phyloP scores from a whole-genome alignment of 1,284 basidiomycete species.

The Laetiporus sulphureus region DNA sequence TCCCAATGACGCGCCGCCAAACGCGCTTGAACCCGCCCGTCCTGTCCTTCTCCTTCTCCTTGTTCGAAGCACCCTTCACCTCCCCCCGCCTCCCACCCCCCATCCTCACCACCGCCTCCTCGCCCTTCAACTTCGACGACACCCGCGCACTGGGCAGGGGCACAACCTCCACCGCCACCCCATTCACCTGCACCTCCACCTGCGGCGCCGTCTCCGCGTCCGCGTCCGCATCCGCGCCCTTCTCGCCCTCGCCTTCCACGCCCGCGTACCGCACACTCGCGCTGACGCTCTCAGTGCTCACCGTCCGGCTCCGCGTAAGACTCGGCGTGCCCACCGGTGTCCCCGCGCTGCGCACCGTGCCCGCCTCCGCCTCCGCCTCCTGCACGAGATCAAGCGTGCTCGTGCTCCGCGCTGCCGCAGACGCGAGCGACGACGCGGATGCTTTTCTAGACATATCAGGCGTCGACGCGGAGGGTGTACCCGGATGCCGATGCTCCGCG shows the following conservation, averaged over 20 bases:
- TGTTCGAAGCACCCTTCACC: too few relatives aligned
- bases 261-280: not conserved
- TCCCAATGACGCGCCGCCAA: too few relatives aligned
- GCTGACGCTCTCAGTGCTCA: not conserved
- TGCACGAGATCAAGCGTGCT: too few relatives aligned
- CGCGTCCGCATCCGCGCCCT: not conserved
- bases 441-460: not conserved
- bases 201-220: too few relatives aligned
- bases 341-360: not conserved
- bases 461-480: not conserved
- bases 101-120: not conserved
- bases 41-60: too few relatives aligned
- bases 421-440: not conserved
- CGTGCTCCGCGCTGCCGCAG: not conserved
- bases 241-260: not conserved
- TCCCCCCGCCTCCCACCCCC: too few relatives aligned
- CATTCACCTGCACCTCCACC: not conserved
- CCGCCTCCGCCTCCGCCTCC: not conserved
- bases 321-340: not conserved
- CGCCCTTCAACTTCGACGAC: not conserved
- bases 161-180: not conserved
- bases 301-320: not conserved
- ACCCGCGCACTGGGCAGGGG: not conserved
- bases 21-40: too few relatives aligned
- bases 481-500: not conserved